Percentiles rank a stretch among this genome's conserved stretches.
phyloP scores from a whole-genome alignment of 805 yeast genomes.

The Ogataea neopini region DNA sequence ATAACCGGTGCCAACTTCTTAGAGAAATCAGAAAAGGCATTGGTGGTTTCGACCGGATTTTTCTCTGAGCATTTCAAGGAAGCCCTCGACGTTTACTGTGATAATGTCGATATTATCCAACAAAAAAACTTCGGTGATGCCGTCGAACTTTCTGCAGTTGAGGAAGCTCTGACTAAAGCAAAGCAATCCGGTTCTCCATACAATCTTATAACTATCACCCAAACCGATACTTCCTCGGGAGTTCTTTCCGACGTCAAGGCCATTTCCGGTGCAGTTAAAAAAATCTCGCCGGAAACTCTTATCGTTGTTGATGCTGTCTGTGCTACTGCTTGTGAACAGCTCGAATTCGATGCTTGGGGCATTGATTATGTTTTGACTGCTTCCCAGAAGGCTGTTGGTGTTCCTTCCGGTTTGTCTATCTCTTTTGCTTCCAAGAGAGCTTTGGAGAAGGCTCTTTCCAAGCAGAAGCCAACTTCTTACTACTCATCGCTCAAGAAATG shows the following conservation, averaged over 20 bases:
- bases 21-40: slow-evolving; percentile 63
- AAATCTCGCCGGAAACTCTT: slow-evolving; percentile 74
- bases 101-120: slow-evolving; percentile 69
- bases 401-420: slow-evolving; percentile 88
- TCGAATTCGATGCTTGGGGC: slow-evolving; percentile 88
- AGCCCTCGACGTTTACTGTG: slow-evolving; percentile 69
- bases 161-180: slow-evolving; percentile 50
- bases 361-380: slow-evolving; percentile 87
- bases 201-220: slow-evolving; percentile 80
- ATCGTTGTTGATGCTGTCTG: slow-evolving; percentile 93
- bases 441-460: slow-evolving; percentile 53
- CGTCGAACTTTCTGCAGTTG: slow-evolving; percentile 58
- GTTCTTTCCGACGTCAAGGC: slow-evolving; percentile 72
- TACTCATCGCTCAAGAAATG: slow-evolving; percentile 79
- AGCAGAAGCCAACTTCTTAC: slow-evolving; percentile 51
- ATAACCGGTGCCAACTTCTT: slow-evolving; percentile 77
- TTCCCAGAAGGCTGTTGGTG: slow-evolving; percentile 94
- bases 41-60: slow-evolving; percentile 87
- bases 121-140: slow-evolving; percentile 69
- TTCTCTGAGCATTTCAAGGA: slow-evolving; percentile 84
- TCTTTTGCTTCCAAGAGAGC: slow-evolving; percentile 78
- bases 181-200: slow-evolving; percentile 40
- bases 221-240: slow-evolving; percentile 97
- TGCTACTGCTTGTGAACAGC: slow-evolving; percentile 84
- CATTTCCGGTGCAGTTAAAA: slow-evolving; percentile 60